These are phyloP conservation scores for Mycena sanguinolenta DNA, from an alignment of 768 basidiomycete genomes.

Conservation along the genomic window DNA sequence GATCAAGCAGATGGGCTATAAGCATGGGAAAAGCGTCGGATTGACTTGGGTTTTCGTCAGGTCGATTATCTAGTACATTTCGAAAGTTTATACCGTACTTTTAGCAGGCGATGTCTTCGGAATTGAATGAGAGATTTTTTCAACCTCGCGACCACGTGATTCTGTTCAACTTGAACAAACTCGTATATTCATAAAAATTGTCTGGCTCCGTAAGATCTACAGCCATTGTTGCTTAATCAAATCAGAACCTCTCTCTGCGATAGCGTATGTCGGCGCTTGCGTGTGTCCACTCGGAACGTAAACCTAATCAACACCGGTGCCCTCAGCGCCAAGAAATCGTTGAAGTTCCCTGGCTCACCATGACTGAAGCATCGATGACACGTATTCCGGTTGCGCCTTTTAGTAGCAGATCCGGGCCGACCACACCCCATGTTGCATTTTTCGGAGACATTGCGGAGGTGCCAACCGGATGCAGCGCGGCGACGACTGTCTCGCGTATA, in stretches of 20 bases:
- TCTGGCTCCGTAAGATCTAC: conserved; percentile 1
- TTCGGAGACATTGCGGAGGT: conserved; percentile 48
- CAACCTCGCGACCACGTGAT: no score
- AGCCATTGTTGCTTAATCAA: conserved; percentile 27
- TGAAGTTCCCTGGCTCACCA: conserved; percentile 40
- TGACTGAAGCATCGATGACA: conserved; percentile 54
- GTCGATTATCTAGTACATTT: no score
- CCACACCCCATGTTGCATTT: conserved; percentile 46
- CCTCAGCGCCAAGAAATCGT: neutral
- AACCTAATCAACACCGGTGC: conserved; percentile 11
- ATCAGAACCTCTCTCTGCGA: conserved; percentile 35
- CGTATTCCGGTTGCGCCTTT: conserved; percentile 51
- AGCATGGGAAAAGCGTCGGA: neutral
- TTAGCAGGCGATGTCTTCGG: no score
- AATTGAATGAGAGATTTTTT: no score
- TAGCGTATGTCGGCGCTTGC: conserved; percentile 28
- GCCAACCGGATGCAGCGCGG: conserved; percentile 45
- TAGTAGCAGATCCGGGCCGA: conserved; percentile 50
- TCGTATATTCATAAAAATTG: no score
- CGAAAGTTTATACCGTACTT: no score
- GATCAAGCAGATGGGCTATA: conserved; percentile 9
- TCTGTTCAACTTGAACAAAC: neutral
- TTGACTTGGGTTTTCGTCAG: no score
- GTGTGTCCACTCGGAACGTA: conserved; percentile 31
- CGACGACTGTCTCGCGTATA: conserved; percentile 38